These are phyloP conservation scores for Hypoxylon sp. DNA, from an alignment of 2,329 filamentous ascomycete genomes.

Conservation along the genomic window DNA sequence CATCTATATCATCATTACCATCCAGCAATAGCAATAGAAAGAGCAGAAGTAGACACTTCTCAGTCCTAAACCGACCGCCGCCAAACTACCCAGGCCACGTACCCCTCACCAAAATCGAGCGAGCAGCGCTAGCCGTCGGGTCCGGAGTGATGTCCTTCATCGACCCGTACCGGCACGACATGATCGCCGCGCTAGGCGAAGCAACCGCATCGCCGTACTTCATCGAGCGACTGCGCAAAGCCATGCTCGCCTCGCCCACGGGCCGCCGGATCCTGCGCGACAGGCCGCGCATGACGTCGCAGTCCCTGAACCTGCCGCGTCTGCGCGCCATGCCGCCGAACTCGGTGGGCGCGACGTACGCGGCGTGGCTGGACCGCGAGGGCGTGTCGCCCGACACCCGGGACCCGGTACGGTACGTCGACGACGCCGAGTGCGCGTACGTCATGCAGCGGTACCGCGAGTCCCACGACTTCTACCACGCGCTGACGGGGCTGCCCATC, in stretches of 20 bases:
- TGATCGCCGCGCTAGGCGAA: slow-evolving; percentile 94
- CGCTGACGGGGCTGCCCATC: slow-evolving; percentile 87
- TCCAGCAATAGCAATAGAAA: slow-evolving; percentile 6
- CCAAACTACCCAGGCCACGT: slow-evolving; percentile 94
- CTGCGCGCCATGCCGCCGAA: slow-evolving; percentile 77
- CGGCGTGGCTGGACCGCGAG: slow-evolving; percentile 90
- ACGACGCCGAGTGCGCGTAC: slow-evolving; percentile 95
- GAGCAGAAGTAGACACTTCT: slow-evolving; percentile 63
- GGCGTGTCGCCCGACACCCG: slow-evolving; percentile 93
- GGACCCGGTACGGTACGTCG: slow-evolving; percentile 83
- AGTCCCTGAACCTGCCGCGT: slow-evolving; percentile 69
- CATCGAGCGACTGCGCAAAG: slow-evolving; percentile 87
- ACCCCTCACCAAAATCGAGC: slow-evolving; percentile 81
- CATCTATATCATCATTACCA: slow-evolving; percentile 1
- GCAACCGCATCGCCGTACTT: slow-evolving; percentile 95
- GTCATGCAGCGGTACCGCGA: slow-evolving; percentile 98
- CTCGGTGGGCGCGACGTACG: slow-evolving; percentile 84
- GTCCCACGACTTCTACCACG: slow-evolving; percentile 98
- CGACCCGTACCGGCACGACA: slow-evolving; percentile 85
- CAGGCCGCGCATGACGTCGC: slow-evolving; percentile 85
- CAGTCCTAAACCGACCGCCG: slow-evolving; percentile 81
- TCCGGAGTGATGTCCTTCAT: slow-evolving; percentile 70
- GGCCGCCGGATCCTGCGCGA: slow-evolving; percentile 92
- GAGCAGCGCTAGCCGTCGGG: slow-evolving; percentile 72
- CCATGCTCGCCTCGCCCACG: slow-evolving; percentile 85